These are phyloP conservation scores for Sparassis latifolia DNA, from an alignment of 1,284 basidiomycete species.

Conservation along the genomic window DNA sequence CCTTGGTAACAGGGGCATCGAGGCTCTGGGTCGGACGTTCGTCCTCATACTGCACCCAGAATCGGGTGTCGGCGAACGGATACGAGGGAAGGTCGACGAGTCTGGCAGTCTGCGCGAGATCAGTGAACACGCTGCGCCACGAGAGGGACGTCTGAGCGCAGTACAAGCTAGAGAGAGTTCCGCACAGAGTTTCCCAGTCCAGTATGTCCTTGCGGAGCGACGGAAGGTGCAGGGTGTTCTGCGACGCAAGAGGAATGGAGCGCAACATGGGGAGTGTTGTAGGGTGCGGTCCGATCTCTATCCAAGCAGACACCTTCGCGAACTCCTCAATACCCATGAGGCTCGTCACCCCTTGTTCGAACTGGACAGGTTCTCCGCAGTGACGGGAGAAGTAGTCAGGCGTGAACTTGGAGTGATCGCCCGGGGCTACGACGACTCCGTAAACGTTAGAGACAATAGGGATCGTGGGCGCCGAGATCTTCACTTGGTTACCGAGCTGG, in stretches of 20 bases:
- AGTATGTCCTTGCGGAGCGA: conserved; percentile 43
- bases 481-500: conserved; percentile 29
- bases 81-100: conserved; percentile 50
- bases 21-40: background rate
- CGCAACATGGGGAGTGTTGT: conserved; percentile 49
- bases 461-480: conserved; percentile 40
- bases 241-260: background rate
- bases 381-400: conserved; percentile 52
- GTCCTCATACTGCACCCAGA: conserved; percentile 50
- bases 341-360: conserved; percentile 41
- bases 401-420: conserved; percentile 42
- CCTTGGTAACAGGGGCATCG: background rate
- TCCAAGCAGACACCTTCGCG: conserved; percentile 38
- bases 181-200: conserved; percentile 38
- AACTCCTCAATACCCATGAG: conserved; percentile 27
- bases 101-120: conserved; percentile 34
- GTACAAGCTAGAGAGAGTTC: conserved; percentile 45
- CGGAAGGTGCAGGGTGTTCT: conserved; percentile 34
- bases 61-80: conserved; percentile 49
- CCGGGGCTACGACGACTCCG: conserved; percentile 46
- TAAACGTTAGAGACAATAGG: conserved; percentile 54
- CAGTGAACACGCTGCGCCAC: conserved; percentile 52
- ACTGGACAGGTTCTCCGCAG: conserved; percentile 53
- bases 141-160: conserved; percentile 31
- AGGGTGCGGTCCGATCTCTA: conserved; percentile 62